Evolutionary conservation across 2,329 filamentous ascomycete species (phyloP).

Genomic region (Neofusicoccum cordaticola): DNA sequence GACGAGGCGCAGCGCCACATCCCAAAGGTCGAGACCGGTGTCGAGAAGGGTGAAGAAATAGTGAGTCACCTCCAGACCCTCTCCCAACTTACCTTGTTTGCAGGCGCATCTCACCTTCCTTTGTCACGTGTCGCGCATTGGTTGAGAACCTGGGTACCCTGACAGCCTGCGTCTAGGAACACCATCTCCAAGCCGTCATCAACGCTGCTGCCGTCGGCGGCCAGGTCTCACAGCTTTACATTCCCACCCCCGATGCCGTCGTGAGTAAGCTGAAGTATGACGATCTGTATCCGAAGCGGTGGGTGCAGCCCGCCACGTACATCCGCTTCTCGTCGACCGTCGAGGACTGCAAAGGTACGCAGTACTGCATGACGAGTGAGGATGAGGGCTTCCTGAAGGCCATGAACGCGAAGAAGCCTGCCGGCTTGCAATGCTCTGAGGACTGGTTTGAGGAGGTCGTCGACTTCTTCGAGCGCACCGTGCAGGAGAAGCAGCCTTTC

Average conservation of each 20-base stretch:
- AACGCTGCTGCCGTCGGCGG: conserved; percentile 60
- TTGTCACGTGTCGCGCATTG: conserved; percentile 24
- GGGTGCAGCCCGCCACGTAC: conserved; percentile 84
- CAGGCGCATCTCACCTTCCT: conserved; percentile 25
- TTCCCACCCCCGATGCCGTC: conserved; percentile 65
- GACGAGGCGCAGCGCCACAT: conserved; percentile 78
- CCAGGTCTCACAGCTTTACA: conserved; percentile 62
- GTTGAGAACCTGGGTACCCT: not conserved
- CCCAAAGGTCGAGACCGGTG: conserved; percentile 87
- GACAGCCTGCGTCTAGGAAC: conserved; percentile 63
- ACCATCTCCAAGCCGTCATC: conserved; percentile 86
- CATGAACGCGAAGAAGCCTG: conserved; percentile 74
- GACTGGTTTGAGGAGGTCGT: conserved; percentile 93
- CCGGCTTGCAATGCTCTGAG: conserved; percentile 68
- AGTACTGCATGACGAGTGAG: conserved; percentile 92
- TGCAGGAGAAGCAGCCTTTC: conserved; percentile 79
- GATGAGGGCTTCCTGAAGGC: conserved; percentile 81
- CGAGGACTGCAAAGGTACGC: conserved; percentile 85
- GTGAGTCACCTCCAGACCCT: conserved; percentile 60
- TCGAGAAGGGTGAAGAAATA: conserved; percentile 96
- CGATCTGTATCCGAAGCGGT: conserved; percentile 75
- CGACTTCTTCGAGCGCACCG: conserved; percentile 89
- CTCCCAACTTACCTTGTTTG: conserved; percentile 21
- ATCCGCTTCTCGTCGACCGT: conserved; percentile 98
- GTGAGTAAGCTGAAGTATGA: conserved; percentile 75